Conservation (phyloP, 163 green algal genomes). For the Coccomyxa subellipsoidea region DNA sequence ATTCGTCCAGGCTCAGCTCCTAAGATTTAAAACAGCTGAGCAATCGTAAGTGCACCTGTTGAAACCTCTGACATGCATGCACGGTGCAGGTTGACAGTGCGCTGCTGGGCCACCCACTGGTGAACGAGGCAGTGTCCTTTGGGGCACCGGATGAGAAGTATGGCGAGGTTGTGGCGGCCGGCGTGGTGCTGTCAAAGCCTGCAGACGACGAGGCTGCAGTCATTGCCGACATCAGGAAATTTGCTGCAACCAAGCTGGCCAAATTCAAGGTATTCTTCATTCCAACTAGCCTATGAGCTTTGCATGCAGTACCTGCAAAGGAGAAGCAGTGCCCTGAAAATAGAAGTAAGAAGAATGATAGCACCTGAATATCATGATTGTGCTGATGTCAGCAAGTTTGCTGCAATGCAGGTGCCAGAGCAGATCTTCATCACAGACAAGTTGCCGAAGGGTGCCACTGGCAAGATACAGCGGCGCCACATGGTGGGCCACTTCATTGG, state of each 20-base stretch:
- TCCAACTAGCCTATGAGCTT: neutral
- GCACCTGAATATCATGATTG: neutral
- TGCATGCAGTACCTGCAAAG: neutral
- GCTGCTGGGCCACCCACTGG: slow-evolving; percentile 65
- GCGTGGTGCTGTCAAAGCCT: slow-evolving; percentile 63
- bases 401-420: slow-evolving; percentile 43
- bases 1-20: no score
- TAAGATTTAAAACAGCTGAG: no score
- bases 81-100: slow-evolving; percentile 60
- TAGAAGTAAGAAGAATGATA: no score
- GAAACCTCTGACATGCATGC: neutral
- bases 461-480: slow-evolving; percentile 80
- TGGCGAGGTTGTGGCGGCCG: slow-evolving; percentile 76
- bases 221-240: slow-evolving; percentile 40
- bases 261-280: slow-evolving; percentile 64
- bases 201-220: slow-evolving; percentile 13
- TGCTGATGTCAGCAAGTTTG: neutral
- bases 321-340: neutral
- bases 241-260: slow-evolving; percentile 46
- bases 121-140: slow-evolving; percentile 79
- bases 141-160: slow-evolving; percentile 77
- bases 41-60: no score
- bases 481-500: slow-evolving; percentile 68
- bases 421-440: slow-evolving; percentile 59
- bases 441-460: slow-evolving; percentile 77